Percentiles rank a stretch among this genome's conserved stretches.
These are phyloP conservation scores for Cardiospermum halicacabum DNA, from an alignment of 345 rosid species.

Conservation along the genomic window DNA sequence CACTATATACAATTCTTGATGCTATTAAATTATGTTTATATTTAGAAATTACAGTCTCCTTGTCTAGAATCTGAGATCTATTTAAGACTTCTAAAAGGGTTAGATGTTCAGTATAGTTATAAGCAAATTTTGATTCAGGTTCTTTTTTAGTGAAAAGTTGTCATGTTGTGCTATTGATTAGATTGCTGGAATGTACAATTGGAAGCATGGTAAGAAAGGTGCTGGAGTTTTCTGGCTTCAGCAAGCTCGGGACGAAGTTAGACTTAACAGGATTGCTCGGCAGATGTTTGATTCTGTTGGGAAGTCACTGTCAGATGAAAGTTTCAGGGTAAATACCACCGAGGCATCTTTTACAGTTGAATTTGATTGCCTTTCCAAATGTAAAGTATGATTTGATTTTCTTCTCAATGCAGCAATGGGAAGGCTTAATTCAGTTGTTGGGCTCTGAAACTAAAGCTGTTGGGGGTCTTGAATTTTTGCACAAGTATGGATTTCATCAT, in stretches of 20 bases:
- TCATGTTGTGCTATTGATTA: slow-evolving; percentile 22
- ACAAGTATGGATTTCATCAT: slow-evolving; percentile 48
- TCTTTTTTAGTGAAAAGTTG: neutral
- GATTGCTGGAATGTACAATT: slow-evolving; percentile 87
- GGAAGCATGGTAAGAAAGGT: slow-evolving; percentile 97
- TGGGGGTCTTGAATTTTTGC: slow-evolving; percentile 90
- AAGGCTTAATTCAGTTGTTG: slow-evolving; percentile 78
- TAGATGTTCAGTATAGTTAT: neutral
- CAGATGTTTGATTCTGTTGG: slow-evolving; percentile 91
- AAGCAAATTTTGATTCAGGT: neutral
- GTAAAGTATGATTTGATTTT: too few relatives aligned
- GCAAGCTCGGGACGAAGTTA: slow-evolving; percentile 70
- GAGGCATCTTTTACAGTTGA: neutral
- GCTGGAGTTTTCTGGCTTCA: slow-evolving; percentile 90
- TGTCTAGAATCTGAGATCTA: neutral
- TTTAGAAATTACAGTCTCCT: neutral
- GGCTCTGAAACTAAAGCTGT: slow-evolving; percentile 73
- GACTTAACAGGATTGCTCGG: slow-evolving; percentile 76
- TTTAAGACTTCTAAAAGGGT: neutral
- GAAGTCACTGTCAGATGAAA: slow-evolving; percentile 85
- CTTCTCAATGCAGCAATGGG: slow-evolving; percentile 80
- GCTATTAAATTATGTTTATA: neutral
- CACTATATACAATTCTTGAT: slow-evolving; percentile 7
- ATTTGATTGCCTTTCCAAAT: neutral
- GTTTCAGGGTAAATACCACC: slow-evolving; percentile 66